Evolutionary conservation across 1,284 basidiomycete species (phyloP), one percentile per base, ranked within the genome.

Genomic region (Xanthoconium separans): DNA sequence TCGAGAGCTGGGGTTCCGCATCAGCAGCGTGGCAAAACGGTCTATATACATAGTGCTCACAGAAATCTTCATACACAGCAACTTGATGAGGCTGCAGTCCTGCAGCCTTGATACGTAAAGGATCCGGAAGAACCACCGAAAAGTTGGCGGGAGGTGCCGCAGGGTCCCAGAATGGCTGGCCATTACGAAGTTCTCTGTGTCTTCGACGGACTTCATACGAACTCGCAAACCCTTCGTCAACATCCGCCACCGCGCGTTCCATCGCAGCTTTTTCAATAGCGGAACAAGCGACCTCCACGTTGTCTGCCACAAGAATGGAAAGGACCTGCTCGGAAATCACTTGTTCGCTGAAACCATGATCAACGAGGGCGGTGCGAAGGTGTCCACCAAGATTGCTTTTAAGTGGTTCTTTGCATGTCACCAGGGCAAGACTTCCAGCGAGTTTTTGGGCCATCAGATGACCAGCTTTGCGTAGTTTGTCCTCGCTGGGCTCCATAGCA

Each of bases 261-360:
- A 98, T 98, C 1, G 97, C 97, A 9, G 95, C 95, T 70, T 93
- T 96, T 74, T 98, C 95, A 59, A 99, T 95, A 8, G 95, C 92
- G 52, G 86, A 83, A 70, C 96, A 98, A 16, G 96, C 96, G 50
- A 95, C 79, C 54, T 99, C 95, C 57, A 98, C 78, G 66, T 99
- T 99, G 66, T 98, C 95, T 61, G 89, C 84, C 37, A 96, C 93
- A 45, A 99, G 81, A 33, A 95, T 77, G 27, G 85, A 74, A 54
- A 98, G 82, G 27, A 87, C 80, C 57, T 82, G 81, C 45, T 92
- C 89, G 7, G 84, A 79, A 24, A 86, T 78, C 65, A 84, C 74
- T 77, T 87, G 77, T 74, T 98, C 95, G 44, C 78, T 85, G 70
- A 95, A 96, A 40, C 95, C 95, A 66, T 93, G 90, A 53, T 96